A percentile compares a stretch with the other conserved stretches of the same genome.
Conservation (phyloP, 306 rosid genomes). For the Carpinus fangiana region DNA sequence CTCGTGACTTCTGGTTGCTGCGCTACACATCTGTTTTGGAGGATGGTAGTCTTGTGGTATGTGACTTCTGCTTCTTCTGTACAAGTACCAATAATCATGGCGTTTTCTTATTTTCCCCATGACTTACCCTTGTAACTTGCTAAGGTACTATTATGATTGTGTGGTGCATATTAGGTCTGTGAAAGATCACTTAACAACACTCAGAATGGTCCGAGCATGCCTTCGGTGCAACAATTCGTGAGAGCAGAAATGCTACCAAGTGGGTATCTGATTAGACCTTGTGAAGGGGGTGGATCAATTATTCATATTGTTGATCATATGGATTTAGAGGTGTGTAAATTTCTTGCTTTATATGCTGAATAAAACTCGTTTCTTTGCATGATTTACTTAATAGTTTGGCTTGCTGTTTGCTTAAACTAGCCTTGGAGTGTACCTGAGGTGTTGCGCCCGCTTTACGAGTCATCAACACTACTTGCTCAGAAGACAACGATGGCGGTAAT, state of each 20-base stretch:
- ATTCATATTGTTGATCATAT: conserved; percentile 93
- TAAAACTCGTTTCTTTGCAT: conserved; percentile 19
- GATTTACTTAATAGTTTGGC: conserved; percentile 19
- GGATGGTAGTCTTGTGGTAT: conserved; percentile 98
- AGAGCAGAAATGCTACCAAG: conserved; percentile 94
- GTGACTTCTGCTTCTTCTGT: conserved; percentile 20
- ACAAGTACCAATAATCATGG: neutral
- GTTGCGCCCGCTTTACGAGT: conserved; percentile 89
- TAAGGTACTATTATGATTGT: conserved; percentile 21
- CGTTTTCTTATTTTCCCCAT: neutral
- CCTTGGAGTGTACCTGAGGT: conserved; percentile 99
- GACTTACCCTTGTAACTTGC: neutral
- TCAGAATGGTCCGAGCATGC: conserved; percentile 96
- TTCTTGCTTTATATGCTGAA: neutral
- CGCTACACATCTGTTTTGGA: conserved; percentile 94
- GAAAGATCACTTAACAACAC: conserved; percentile 98
- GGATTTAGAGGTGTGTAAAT: conserved; percentile 71
- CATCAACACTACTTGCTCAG: conserved; percentile 89
- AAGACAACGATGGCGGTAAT: conserved; percentile 92
- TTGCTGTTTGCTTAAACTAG: conserved; percentile 44
- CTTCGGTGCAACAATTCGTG: conserved; percentile 83
- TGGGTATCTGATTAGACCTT: conserved; percentile 91
- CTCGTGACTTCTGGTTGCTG: conserved; percentile 98
- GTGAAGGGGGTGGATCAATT: conserved; percentile 98
- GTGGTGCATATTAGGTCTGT: conserved; percentile 59